A percentile compares a stretch with the other conserved stretches of the same genome.
Conservation (phyloP, 768 basidiomycete species). For the Leccinum subgranulosum region DNA sequence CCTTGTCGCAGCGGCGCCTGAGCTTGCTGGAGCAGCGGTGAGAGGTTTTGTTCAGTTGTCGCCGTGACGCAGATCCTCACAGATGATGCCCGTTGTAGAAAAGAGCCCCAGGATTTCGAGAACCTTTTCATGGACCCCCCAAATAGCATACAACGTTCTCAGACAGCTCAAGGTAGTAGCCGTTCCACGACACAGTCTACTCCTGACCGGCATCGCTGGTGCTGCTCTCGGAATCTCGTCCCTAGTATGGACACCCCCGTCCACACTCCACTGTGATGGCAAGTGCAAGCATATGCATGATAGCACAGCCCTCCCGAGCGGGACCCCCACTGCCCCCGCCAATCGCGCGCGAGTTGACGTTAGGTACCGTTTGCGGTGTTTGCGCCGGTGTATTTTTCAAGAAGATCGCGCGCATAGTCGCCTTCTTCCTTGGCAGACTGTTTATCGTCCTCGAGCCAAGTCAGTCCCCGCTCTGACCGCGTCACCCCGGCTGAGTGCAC, state of each 20-base stretch:
- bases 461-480: not conserved
- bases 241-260: slow-evolving; percentile 24
- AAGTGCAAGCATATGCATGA: slow-evolving; percentile 12
- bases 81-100: too few relatives aligned
- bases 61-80: too few relatives aligned
- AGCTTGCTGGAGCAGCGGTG: too few relatives aligned
- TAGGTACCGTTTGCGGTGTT: slow-evolving; percentile 85
- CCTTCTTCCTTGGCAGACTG: slow-evolving; percentile 84
- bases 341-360: slow-evolving; percentile 77
- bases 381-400: slow-evolving; percentile 94
- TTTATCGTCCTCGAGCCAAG: slow-evolving; percentile 89
- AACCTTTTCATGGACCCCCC: too few relatives aligned
- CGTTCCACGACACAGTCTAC: slow-evolving; percentile 6
- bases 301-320: slow-evolving; percentile 6
- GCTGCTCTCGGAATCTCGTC: slow-evolving; percentile 45
- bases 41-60: too few relatives aligned
- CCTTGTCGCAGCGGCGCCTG: too few relatives aligned
- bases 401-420: slow-evolving; percentile 83
- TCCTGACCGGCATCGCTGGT: slow-evolving; percentile 35
- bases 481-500: slow-evolving; percentile 1
- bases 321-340: slow-evolving; percentile 37
- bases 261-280: slow-evolving; percentile 54
- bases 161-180: not conserved
- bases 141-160: too few relatives aligned
- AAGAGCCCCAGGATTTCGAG: too few relatives aligned